These are phyloP conservation scores for Plantago elongata DNA, from an alignment of 257 asterid species.

Conservation along the genomic window DNA sequence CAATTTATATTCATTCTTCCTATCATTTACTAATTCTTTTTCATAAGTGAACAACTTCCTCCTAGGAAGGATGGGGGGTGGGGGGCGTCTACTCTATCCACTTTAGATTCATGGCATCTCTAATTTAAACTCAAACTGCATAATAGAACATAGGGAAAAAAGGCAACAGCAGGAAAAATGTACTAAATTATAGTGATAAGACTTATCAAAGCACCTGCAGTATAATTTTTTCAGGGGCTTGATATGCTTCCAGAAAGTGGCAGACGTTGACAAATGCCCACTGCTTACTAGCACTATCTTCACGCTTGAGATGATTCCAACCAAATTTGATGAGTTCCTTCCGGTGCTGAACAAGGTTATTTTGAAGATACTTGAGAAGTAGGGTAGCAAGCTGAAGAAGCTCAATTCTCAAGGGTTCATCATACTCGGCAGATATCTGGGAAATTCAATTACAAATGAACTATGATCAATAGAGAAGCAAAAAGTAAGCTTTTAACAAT, in stretches of 20 bases:
- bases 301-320: conserved; percentile 99
- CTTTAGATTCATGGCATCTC: too few relatives aligned
- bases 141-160: background rate
- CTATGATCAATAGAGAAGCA: background rate
- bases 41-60: too few relatives aligned
- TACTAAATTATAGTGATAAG: conserved; percentile 10
- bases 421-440: conserved; percentile 87
- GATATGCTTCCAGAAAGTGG: conserved; percentile 99
- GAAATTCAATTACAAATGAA: background rate
- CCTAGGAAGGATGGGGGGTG: too few relatives aligned
- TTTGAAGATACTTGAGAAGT: conserved; percentile 96
- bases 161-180: conserved; percentile 11
- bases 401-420: conserved; percentile 98
- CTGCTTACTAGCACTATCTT: conserved; percentile 99
- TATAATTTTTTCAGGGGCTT: conserved; percentile 98
- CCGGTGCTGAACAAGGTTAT: conserved; percentile 92
- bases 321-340: conserved; percentile 98
- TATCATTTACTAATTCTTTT: too few relatives aligned
- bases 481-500: background rate
- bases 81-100: too few relatives aligned
- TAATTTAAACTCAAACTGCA: background rate
- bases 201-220: conserved; percentile 60
- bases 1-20: too few relatives aligned
- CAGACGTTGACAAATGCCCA: conserved; percentile 99
- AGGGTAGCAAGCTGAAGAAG: conserved; percentile 98